Percentiles rank a stretch among this genome's conserved stretches.
Evolutionary conservation across 495 filamentous ascomycete genomes (phyloP).

Genomic region (Neurospora sp.): DNA sequence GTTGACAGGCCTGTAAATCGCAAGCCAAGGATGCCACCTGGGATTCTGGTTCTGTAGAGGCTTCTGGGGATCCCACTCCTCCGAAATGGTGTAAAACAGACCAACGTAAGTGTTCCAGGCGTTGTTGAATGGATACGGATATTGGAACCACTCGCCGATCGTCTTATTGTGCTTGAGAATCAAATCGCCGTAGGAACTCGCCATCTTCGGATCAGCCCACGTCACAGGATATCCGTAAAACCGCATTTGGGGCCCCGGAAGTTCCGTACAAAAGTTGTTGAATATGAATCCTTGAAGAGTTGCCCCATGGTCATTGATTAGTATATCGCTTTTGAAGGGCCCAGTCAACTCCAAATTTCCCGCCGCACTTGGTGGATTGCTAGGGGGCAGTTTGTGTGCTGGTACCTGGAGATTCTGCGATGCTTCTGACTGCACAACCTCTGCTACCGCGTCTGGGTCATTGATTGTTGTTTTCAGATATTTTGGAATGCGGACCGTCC

Average conservation of each 20-base stretch:
- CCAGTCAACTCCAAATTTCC: background rate
- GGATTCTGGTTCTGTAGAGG: conserved; percentile 4
- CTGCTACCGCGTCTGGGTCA: conserved; percentile 28
- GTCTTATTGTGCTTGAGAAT: conserved; percentile 11
- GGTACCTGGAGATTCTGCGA: background rate
- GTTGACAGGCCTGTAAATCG: conserved; percentile 26
- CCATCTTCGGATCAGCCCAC: conserved; percentile 28
- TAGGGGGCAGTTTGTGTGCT: background rate
- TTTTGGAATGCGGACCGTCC: conserved; percentile 26
- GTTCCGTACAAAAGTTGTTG: background rate
- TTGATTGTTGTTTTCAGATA: conserved; percentile 27
- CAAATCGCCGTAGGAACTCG: conserved; percentile 22
- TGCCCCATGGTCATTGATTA: background rate
- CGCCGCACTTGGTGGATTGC: background rate
- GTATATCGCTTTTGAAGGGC: conserved; percentile 6
- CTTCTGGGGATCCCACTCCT: conserved; percentile 22
- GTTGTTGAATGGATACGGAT: conserved; percentile 8
- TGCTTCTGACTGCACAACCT: conserved; percentile 10
- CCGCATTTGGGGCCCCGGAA: background rate
- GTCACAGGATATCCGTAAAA: conserved; percentile 26
- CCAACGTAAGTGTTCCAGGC: conserved; percentile 28
- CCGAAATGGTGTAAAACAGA: conserved; percentile 36
- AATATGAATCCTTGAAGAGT: background rate
- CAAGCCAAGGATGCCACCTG: conserved; percentile 31
- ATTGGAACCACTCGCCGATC: conserved; percentile 28